Evolutionary conservation across 371 early-diverging fungal species (phyloP), one percentile per base, ranked within the genome.

Genomic region (Lichtheimia hyalospora): DNA sequence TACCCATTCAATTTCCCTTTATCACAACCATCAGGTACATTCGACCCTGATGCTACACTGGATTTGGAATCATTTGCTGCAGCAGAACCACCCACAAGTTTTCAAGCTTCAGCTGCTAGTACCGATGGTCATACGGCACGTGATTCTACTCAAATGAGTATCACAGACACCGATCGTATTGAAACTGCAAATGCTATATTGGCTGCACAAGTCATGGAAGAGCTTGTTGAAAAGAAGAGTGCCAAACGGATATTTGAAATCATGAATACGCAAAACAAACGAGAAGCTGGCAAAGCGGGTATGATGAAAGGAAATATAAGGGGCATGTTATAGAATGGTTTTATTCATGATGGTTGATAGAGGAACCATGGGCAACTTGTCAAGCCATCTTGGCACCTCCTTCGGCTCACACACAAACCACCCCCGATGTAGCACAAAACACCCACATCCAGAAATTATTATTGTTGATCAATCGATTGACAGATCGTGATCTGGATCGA

Each of bases 171-270:
- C 1, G 56, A 62, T 25, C 28, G 46, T 23, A 58, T 58, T 3
- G 61, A 66, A 21, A 48, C 40, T 14, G 5, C 51, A n/a, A 71
- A 78, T 63, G 73, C 73, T 0, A 56, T 60, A 12, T 10, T 54
- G 25, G 78, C 78, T 21, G 70, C 75, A 12, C 66, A 67, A 7
- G 66, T 78, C 5, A 72, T 78, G 66, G 72, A 73, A 25, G 59
- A 69, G 5, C 42, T 78, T 23, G 69, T 78, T 7, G 78, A 78
- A 23, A 74, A 72, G 49, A 70, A 65, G 56, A 60, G 67, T 21
- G 64, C 67, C 0, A 78, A 74, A 27, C 61, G 73, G 15, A 63
- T 78, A 5, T 73, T 78, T 67, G 71, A 78, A 50, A 62, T 73
- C 5, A 57, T 61, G 49, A 57, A 74, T 42, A 68, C 57, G 46